phyloP scores from a whole-genome alignment of 495 filamentous ascomycete species.

The Aspergillus hancockii region DNA sequence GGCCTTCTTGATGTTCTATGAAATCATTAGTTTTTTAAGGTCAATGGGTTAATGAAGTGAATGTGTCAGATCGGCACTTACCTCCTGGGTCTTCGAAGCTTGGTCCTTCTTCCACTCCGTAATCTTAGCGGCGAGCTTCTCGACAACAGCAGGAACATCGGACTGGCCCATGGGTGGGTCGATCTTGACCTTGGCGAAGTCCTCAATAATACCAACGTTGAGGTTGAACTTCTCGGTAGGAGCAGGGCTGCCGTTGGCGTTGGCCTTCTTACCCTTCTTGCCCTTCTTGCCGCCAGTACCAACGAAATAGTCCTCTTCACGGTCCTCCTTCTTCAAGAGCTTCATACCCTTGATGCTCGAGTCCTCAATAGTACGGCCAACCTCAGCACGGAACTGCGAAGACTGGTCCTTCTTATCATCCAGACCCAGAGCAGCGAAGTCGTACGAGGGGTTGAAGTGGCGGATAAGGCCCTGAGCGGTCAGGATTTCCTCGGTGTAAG shows the following conservation, averaged over 20 bases:
- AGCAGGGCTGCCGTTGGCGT: slow-evolving; percentile 45
- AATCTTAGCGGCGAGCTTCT: slow-evolving; percentile 90
- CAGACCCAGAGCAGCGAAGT: slow-evolving; percentile 57
- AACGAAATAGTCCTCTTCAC: slow-evolving; percentile 84
- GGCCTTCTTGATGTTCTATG: slow-evolving; percentile 71
- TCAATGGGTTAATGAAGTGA: not conserved
- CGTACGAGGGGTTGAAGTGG: slow-evolving; percentile 83
- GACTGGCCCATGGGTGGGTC: slow-evolving; percentile 82
- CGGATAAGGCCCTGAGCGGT: slow-evolving; percentile 81
- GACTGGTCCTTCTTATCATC: slow-evolving; percentile 64
- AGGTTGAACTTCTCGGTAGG: slow-evolving; percentile 74
- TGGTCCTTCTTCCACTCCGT: slow-evolving; percentile 93
- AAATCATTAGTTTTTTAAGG: slow-evolving; percentile 18
- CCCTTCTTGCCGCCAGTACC: slow-evolving; percentile 84
- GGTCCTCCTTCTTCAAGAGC: slow-evolving; percentile 77
- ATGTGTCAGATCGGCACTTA: slow-evolving; percentile 42
- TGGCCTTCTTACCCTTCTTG: slow-evolving; percentile 83
- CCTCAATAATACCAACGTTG: slow-evolving; percentile 85
- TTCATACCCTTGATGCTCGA: slow-evolving; percentile 74
- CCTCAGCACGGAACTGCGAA: slow-evolving; percentile 72
- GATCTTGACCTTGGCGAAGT: slow-evolving; percentile 78
- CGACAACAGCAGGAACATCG: slow-evolving; percentile 73
- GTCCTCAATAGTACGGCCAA: slow-evolving; percentile 79
- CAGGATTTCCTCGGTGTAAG: slow-evolving; percentile 88
- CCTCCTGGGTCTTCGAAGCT: slow-evolving; percentile 86